Conservation (phyloP, 202 grass and related monocot genomes). For the Miscanthus sacchariflorus region DNA sequence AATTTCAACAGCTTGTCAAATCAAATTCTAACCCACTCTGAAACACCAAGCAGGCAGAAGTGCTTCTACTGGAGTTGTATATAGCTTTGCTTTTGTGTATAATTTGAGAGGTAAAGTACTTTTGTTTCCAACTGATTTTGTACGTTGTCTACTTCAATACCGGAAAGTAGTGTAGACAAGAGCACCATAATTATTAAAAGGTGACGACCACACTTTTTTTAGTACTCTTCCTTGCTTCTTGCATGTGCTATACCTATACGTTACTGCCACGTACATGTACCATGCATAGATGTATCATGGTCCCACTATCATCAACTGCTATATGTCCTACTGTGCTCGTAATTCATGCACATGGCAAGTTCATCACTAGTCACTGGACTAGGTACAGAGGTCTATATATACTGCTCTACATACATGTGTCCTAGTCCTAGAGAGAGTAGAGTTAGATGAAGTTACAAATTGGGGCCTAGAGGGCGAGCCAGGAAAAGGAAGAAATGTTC, state of each 20-base stretch:
- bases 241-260: neutral
- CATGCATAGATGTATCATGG: neutral
- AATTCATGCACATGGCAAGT: constrained; percentile 12
- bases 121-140: neutral
- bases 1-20: no score
- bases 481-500: constrained; percentile 12
- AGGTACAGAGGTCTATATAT: neutral
- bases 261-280: neutral
- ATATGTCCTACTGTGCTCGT: neutral
- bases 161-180: neutral
- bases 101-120: neutral
- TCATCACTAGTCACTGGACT: neutral
- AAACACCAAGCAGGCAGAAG: no score
- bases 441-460: neutral
- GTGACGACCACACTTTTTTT: neutral
- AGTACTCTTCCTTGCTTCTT: neutral
- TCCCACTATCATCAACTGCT: constrained; percentile 2
- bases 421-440: constrained; percentile 4
- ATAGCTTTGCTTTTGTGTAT: neutral
- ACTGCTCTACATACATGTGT: neutral
- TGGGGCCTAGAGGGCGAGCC: constrained; percentile 10
- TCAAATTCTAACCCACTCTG: no score
- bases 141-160: no score
- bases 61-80: no score
- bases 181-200: neutral